phyloP scores from a whole-genome alignment of 257 asterid genomes.

The Solanum corneliomulleri region DNA sequence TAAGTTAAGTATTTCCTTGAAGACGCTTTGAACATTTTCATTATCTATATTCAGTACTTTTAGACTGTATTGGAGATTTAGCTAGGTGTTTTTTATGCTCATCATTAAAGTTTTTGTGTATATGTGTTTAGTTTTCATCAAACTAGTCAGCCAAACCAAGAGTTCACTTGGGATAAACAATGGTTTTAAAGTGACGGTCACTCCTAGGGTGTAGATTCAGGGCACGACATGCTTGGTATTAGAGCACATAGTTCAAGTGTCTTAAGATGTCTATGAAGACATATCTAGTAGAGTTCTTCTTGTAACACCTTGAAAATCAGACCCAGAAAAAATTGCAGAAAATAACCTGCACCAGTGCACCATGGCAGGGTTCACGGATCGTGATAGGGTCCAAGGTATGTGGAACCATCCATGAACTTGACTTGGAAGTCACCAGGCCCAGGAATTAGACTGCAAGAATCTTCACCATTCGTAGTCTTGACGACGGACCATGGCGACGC shows the following conservation, averaged over 20 bases:
- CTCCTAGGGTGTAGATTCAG: not conserved
- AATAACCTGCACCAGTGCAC: no score
- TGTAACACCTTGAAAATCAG: no score
- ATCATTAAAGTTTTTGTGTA: not conserved
- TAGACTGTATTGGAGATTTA: not conserved
- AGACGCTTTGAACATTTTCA: not conserved
- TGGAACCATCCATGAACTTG: no score
- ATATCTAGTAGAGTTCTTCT: no score
- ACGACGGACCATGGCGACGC: no score
- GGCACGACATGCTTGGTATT: not conserved
- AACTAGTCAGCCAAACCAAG: not conserved
- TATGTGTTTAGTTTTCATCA: not conserved
- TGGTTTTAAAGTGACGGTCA: not conserved
- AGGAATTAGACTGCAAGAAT: no score
- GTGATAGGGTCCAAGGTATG: no score
- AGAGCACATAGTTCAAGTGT: not conserved
- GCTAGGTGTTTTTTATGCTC: not conserved
- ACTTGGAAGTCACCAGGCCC: no score
- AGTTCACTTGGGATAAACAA: not conserved
- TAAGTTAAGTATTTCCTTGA: not conserved
- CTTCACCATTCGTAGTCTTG: no score
- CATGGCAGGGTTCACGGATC: no score
- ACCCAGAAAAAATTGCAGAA: no score
- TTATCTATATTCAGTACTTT: no score
- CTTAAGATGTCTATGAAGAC: not conserved